These are phyloP conservation scores for Xylaria venustula DNA, from an alignment of 495 filamentous ascomycete species.

Conservation along the genomic window DNA sequence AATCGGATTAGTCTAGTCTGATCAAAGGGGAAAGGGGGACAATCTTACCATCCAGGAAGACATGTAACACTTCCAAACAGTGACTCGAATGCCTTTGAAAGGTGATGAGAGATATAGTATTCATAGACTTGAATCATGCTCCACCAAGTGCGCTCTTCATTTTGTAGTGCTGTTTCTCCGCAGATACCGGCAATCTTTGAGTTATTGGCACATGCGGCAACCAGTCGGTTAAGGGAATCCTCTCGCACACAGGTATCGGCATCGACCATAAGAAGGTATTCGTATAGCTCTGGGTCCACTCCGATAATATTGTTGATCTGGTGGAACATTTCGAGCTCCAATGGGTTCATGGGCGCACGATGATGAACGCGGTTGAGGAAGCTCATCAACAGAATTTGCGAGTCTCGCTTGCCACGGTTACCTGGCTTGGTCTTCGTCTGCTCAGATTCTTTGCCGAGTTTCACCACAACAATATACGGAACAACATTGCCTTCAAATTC, in stretches of 20 bases:
- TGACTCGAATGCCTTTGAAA: slow-evolving; percentile 92
- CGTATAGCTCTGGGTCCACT: slow-evolving; percentile 94
- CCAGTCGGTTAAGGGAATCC: slow-evolving; percentile 88
- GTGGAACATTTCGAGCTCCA: slow-evolving; percentile 97
- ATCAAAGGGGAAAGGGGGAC: background rate
- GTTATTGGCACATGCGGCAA: slow-evolving; percentile 90
- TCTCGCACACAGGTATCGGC: slow-evolving; percentile 94
- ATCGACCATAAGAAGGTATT: slow-evolving; percentile 96
- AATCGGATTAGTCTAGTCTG: slow-evolving; percentile 32
- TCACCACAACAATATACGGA: slow-evolving; percentile 92
- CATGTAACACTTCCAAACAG: slow-evolving; percentile 95
- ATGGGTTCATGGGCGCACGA: slow-evolving; percentile 85
- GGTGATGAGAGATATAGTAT: slow-evolving; percentile 94
- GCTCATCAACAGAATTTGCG: slow-evolving; percentile 78
- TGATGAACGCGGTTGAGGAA: slow-evolving; percentile 98
- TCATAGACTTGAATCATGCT: slow-evolving; percentile 99
- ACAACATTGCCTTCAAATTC: slow-evolving; percentile 98
- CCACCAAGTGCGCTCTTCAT: slow-evolving; percentile 93
- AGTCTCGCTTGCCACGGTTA: slow-evolving; percentile 97
- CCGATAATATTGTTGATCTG: slow-evolving; percentile 99
- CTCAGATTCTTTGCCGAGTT: slow-evolving; percentile 95
- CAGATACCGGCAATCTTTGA: slow-evolving; percentile 96
- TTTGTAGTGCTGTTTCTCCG: slow-evolving; percentile 94
- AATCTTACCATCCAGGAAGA: slow-evolving; percentile 92
- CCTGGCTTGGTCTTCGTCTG: slow-evolving; percentile 89